Evolutionary conservation across 2,329 filamentous ascomycete genomes (phyloP), one percentile per base, ranked within the genome.

Genomic region (Graphilbum fragrans): DNA sequence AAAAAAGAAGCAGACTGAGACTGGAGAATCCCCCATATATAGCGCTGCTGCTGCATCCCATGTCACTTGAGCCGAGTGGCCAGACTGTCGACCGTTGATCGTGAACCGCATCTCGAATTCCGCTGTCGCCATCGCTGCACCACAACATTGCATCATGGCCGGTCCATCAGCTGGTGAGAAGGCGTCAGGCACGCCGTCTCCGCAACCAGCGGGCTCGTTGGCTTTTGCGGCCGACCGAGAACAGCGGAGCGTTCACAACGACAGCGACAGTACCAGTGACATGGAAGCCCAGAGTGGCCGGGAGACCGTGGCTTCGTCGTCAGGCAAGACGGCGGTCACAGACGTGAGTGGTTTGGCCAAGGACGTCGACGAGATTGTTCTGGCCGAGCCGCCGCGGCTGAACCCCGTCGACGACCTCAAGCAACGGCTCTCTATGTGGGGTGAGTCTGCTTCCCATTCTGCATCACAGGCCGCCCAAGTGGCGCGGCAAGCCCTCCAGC

Each of bases 381-480:
- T n/a, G 19, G 18, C 35, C 18, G 21, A 37, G 35, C 17, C 16
- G 22, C 19, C 19, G 4, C 21, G 42, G n/a, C 45, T 46, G 35
- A 50, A 42, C 39, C 53, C 55, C 35, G 52, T 55, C 41, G 55
- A 59, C 36, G 54, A 57, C 49, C 48, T 57, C 41, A 61, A 60
- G 50, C 47, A 58, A 44, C 57, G 61, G 37, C 53, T 61, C 46
- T 60, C 62, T 21, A 57, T 61, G 47, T 65, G 65, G 63, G 57
- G 54, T 45, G 58, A 64, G 47, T 59, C 63, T 41, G 59, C 55
- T 37, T 54, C 53, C n/a, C n/a, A n/a, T n/a, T n/a, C 46, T 18
- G 36, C 27, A 32, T n/a, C n/a, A n/a, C n/a, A 7, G 7, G 29
- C 29, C 8, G 6, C 6, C 6, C 6, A 31, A 16, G 29, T 41